Evolutionary conservation across 1,139 yeast species (phyloP).

Genomic region (Saccharomyces hybrid): DNA sequence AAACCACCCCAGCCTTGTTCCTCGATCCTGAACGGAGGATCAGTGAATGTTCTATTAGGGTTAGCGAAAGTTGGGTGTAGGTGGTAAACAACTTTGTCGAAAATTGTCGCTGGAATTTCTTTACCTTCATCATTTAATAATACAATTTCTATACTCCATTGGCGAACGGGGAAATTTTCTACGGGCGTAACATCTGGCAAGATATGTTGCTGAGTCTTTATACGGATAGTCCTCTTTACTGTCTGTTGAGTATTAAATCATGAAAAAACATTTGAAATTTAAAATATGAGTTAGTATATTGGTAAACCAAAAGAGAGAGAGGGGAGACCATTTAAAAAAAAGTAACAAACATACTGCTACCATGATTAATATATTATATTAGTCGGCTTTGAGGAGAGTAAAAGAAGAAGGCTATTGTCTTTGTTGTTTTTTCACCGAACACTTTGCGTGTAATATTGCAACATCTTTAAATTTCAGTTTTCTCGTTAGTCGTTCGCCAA

Average conservation of each 20-base stretch:
- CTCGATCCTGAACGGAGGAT: conserved; percentile 77
- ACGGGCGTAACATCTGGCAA: conserved; percentile 81
- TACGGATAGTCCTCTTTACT: conserved; percentile 81
- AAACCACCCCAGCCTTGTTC: conserved; percentile 99
- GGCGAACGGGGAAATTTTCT: conserved; percentile 91
- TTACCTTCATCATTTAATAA: conserved; percentile 74
- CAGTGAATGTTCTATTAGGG: conserved; percentile 74
- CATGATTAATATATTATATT: conserved; percentile 2
- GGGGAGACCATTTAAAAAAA: neutral
- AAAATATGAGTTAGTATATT: conserved; percentile 2
- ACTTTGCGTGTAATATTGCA: neutral
- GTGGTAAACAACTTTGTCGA: conserved; percentile 88
- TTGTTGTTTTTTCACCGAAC: neutral
- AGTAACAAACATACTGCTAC: conserved; percentile 8
- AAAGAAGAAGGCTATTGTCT: neutral
- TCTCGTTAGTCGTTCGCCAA: neutral
- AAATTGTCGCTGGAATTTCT: conserved; percentile 78
- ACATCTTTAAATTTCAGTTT: neutral
- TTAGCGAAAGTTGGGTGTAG: conserved; percentile 92
- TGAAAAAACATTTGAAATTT: neutral
- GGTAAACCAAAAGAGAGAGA: too few relatives aligned
- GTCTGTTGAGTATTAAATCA: conserved; percentile 23
- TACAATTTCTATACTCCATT: conserved; percentile 77
- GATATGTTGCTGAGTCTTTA: conserved; percentile 81
- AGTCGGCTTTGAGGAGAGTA: neutral